phyloP scores from a whole-genome alignment of 1,139 yeast genomes.

The Saccharomyces hybrid region DNA sequence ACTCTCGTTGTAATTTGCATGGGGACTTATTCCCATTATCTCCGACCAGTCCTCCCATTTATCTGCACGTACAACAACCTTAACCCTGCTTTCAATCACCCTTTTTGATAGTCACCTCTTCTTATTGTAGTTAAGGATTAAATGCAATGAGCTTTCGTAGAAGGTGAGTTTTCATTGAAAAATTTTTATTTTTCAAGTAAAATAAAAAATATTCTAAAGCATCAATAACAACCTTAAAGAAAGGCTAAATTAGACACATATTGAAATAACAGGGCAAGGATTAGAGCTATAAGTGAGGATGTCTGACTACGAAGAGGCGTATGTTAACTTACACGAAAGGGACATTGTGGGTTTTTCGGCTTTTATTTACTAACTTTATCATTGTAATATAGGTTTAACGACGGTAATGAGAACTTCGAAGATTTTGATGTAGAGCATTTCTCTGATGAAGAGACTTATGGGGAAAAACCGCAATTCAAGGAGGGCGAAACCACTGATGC shows the following conservation, averaged over 20 bases:
- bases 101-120: neutral
- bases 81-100: neutral
- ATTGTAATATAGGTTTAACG: constrained; percentile 42
- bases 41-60: neutral
- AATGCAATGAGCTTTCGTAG: neutral
- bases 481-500: constrained; percentile 34
- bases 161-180: neutral
- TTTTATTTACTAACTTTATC: neutral
- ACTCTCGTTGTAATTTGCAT: too few species aligned
- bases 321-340: constrained; percentile 11
- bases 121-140: neutral
- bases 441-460: constrained; percentile 49
- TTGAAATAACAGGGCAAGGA: neutral
- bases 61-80: neutral
- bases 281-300: constrained; percentile 18
- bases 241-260: neutral
- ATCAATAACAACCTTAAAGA: neutral
- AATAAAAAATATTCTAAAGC: neutral
- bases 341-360: too few species aligned
- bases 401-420: constrained; percentile 70
- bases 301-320: constrained; percentile 47
- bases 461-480: constrained; percentile 25
- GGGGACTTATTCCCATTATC: neutral
- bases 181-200: neutral
- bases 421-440: constrained; percentile 77